Percentiles rank a stretch among this genome's conserved stretches.
Conservation (phyloP, 257 asterid species). For the Phtheirospermum japonicum region DNA sequence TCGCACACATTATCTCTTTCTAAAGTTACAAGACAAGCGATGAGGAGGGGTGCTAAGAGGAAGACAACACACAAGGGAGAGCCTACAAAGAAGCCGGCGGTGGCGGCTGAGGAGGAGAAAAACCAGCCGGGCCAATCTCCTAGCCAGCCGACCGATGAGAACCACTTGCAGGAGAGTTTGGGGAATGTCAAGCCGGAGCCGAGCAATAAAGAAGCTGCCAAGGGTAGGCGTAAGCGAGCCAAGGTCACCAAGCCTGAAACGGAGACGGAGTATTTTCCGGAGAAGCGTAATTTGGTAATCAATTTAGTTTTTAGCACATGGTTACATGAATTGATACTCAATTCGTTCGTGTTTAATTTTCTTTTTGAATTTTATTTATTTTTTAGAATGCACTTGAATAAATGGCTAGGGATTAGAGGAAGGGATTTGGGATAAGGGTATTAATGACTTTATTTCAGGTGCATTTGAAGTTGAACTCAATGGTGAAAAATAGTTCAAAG, state of each 20-base stretch:
- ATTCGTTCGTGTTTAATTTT: too few relatives aligned
- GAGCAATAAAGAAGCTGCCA: conserved; percentile 31
- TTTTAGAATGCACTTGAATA: too few relatives aligned
- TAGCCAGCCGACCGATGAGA: conserved; percentile 19
- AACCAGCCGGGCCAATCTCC: conserved; percentile 16
- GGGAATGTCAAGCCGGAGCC: conserved; percentile 25
- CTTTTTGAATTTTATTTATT: too few relatives aligned
- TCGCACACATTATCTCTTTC: conserved; percentile 13
- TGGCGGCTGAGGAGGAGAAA: conserved; percentile 23
- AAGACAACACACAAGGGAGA: conserved; percentile 41
- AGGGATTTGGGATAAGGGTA: background rate
- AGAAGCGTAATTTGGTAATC: conserved; percentile 52
- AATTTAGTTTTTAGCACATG: background rate
- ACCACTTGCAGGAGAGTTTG: conserved; percentile 2
- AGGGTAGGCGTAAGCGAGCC: conserved; percentile 46
- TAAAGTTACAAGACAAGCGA: conserved; percentile 19
- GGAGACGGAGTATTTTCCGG: conserved; percentile 59
- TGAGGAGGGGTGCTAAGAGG: conserved; percentile 66
- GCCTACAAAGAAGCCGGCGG: conserved; percentile 18
- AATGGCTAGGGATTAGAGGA: background rate
- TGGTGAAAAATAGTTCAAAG: background rate
- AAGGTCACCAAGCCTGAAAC: conserved; percentile 38
- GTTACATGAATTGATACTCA: background rate
- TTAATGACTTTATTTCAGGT: background rate
- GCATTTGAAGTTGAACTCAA: background rate